phyloP scores from a whole-genome alignment of 75 land plant genomes.

The Pinus tabuliformis region DNA sequence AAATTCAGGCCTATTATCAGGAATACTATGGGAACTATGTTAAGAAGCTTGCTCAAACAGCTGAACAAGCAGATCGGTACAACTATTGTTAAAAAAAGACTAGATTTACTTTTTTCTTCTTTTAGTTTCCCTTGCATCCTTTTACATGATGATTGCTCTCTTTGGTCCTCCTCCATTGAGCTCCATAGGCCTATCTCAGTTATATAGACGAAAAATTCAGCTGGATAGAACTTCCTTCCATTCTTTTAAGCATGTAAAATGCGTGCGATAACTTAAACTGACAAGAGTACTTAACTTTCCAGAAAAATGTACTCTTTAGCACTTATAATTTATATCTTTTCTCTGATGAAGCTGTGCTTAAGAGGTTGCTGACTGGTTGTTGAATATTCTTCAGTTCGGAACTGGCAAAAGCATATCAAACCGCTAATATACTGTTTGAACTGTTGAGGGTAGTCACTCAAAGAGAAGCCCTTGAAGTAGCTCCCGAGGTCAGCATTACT shows the following conservation, averaged over 20 bases:
- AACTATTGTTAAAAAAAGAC: neutral
- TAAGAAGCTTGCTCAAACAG: conserved; percentile 29
- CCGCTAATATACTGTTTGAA: conserved; percentile 75
- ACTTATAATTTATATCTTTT: too few relatives aligned
- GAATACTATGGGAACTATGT: conserved; percentile 56
- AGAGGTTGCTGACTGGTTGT: neutral
- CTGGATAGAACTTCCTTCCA: too few relatives aligned
- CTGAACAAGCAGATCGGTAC: conserved; percentile 46
- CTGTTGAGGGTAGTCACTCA: conserved; percentile 58
- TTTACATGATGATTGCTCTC: neutral
- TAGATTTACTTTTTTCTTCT: neutral
- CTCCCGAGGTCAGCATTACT: conserved; percentile 38
- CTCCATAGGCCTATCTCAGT: neutral
- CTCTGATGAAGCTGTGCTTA: too few relatives aligned
- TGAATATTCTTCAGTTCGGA: conserved; percentile 39
- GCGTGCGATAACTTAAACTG: too few relatives aligned
- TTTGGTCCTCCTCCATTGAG: neutral
- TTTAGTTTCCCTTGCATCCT: neutral
- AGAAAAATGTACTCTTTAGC: neutral
- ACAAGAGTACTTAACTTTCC: conserved; percentile 2
- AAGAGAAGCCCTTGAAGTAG: conserved; percentile 41
- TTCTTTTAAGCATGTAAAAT: too few relatives aligned
- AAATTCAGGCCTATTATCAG: conserved; percentile 60
- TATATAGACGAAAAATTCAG: too few relatives aligned
- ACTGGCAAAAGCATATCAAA: conserved; percentile 48